Base-by-base conservation (phyloP, 202 grass and related monocot species). In the Zoysia matrella region DNA sequence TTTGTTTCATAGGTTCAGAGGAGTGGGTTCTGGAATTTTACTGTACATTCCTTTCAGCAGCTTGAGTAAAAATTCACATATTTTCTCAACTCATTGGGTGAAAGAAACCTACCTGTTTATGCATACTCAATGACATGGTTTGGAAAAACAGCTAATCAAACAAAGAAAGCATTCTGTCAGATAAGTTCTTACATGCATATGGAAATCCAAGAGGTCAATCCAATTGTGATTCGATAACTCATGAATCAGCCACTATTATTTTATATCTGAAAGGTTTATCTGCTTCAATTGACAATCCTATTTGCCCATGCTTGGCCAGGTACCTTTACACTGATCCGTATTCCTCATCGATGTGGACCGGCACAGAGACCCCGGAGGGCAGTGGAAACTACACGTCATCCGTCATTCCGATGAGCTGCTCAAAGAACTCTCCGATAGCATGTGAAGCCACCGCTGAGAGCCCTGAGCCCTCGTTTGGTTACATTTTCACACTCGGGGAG, bases 251-350 rank as follows among this genome's bases (percentile, higher is more conserved):
- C 22, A 64, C 18, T 11, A 39, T 11, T 51, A 0, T 22, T 16
- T 57, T 12, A 39, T 2, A 49, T 69, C 12, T 49, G 11, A 12
- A 69, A 44, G 15, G 15, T 43, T 36, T 36, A 12, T 2, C 40
- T 42, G 3, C 7, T 39, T 6, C 2, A 14, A n/a, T 5, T 47
- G n/a, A 69, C 70, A 55, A 53, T 65, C 45, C 46, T 36, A 15
- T 41, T 15, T 52, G 1, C 50, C 22, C 11, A 67, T 67, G 43
- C 61, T 52, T 5, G 77, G 8, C 10, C 67, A 97, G 91, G 85
- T 97, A 97, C 60, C 36, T 97, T 10, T 94, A 88, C 72, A 84
- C 89, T 5, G 94, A 97, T 67, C 74, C 94, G 12, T 92, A 97
- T 60, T 80, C 87, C 12, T 78, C 79, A n/a, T 60, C 71, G 12